Base-by-base conservation (phyloP, 225 moss, liverwort and hornwort genomes). In the Ulota crispa region DNA sequence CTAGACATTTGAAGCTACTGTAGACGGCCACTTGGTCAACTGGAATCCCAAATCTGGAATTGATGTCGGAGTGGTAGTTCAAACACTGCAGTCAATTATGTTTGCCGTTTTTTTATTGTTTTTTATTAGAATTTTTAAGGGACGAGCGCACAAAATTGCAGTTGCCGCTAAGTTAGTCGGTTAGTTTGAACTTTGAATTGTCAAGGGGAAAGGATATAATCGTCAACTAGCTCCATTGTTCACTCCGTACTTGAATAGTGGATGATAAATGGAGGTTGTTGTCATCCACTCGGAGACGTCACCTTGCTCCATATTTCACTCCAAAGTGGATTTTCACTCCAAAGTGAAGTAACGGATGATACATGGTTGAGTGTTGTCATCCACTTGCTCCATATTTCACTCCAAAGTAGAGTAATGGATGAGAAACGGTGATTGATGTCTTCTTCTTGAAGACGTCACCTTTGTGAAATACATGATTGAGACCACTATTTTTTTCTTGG, bases 301-400 rank as follows among this genome's bases (percentile, higher is more conserved):
- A 57, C 19, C 68, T 68, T 76, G 76, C 36, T 82, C 36, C 45
- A 45, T 14, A 39, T 9, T 39, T 39, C 39, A 39, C 39, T 39
- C 39, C 39, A 9, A 39, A 0, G 39, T 39, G 9, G 39, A 7
- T 16, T 10, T 32, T 39, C 70, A 70, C 82, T 70, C 63, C 15
- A 70, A 50, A 21, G 52, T 9, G 4, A 30, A 53, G 7, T 30
- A 31, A 30, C 54, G 63, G 75, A 80, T 75, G 75, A 80, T 62
- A 84, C 41, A 13, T n/a, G 16, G 42, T 7, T 13, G 45, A 14
- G 45, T 14, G 2, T 45, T 45, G 14, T 14, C 45, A 45, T 45
- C 18, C 50, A 60, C 64, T 70, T 64, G 77, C 31, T 83, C 41
- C 18, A 12, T 77, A 8, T 8, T 34, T 54, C 64, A 71, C 83